A percentile compares a stretch with the other conserved stretches of the same genome.
Conservation (phyloP, 192 early-diverging fungal genomes). For the Funneliformis geosporum region DNA sequence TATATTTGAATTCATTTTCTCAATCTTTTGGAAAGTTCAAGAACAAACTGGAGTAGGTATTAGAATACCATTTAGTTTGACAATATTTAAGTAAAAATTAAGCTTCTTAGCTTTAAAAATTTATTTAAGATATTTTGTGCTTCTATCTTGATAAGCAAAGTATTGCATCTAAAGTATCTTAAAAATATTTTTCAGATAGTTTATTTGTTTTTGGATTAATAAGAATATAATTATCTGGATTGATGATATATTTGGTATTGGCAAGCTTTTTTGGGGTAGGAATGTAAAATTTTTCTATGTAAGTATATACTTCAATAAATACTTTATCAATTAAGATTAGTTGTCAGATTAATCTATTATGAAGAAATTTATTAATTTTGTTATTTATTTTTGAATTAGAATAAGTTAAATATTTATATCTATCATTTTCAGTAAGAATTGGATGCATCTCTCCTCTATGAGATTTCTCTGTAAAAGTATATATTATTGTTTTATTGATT, state of each 20-base stretch:
- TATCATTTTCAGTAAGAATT: neutral
- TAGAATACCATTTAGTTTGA: no score
- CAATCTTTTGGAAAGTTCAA: no score
- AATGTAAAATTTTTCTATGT: neutral
- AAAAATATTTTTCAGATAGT: no score
- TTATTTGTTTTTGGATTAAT: no score
- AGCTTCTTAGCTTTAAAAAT: no score
- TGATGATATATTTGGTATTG: no score
- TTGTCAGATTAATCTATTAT: neutral
- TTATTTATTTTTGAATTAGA: neutral
- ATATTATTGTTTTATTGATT: neutral
- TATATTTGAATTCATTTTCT: neutral
- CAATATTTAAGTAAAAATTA: no score
- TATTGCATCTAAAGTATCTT: no score
- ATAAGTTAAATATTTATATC: neutral
- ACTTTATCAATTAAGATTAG: neutral
- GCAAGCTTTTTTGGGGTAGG: neutral
- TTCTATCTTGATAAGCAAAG: no score
- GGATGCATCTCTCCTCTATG: neutral
- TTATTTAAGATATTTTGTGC: no score
- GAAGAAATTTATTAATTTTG: neutral
- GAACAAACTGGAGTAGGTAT: no score
- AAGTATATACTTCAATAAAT: neutral
- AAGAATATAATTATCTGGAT: no score
- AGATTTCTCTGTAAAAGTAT: neutral